phyloP scores from a whole-genome alignment of 331 rosid genomes.

The Cydonia oblonga region DNA sequence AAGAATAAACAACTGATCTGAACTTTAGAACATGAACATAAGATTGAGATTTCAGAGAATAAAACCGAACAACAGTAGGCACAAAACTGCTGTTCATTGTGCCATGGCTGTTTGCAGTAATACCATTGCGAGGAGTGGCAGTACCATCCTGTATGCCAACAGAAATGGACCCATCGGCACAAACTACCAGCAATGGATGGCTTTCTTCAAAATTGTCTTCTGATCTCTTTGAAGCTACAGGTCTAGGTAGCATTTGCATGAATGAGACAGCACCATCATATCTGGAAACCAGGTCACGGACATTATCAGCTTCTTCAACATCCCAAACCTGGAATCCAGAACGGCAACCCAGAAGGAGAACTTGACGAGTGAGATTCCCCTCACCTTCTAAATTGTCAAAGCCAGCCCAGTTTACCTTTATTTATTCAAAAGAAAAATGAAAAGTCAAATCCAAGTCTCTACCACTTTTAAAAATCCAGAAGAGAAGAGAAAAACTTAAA shows the following conservation, averaged over 20 bases:
- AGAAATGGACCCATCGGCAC: conserved; percentile 61
- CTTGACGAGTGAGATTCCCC: conserved; percentile 43
- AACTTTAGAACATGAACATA: conserved; percentile 78
- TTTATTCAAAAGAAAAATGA: not conserved
- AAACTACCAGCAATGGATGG: conserved; percentile 66
- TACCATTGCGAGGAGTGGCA: conserved; percentile 31
- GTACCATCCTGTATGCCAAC: conserved; percentile 46
- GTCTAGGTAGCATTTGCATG: conserved; percentile 88
- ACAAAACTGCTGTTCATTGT: conserved; percentile 41
- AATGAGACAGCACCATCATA: conserved; percentile 78
- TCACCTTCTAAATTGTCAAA: conserved; percentile 80
- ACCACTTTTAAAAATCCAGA: not conserved
- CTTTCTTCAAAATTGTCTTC: conserved; percentile 61
- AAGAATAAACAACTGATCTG: conserved; percentile 72
- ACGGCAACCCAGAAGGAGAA: conserved; percentile 74
- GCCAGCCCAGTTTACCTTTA: conserved; percentile 90
- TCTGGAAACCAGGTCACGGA: conserved; percentile 67
- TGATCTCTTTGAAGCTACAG: conserved; percentile 43
- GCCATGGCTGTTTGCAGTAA: conserved; percentile 42
- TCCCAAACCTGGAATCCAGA: conserved; percentile 99
- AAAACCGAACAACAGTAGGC: conserved; percentile 74
- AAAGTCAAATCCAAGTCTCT: not conserved
- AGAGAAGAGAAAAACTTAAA: not conserved
- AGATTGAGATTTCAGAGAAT: conserved; percentile 76
- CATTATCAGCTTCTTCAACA: conserved; percentile 86